Base-by-base conservation (phyloP, 2,329 filamentous ascomycete genomes). In the Colletotrichum melonis region DNA sequence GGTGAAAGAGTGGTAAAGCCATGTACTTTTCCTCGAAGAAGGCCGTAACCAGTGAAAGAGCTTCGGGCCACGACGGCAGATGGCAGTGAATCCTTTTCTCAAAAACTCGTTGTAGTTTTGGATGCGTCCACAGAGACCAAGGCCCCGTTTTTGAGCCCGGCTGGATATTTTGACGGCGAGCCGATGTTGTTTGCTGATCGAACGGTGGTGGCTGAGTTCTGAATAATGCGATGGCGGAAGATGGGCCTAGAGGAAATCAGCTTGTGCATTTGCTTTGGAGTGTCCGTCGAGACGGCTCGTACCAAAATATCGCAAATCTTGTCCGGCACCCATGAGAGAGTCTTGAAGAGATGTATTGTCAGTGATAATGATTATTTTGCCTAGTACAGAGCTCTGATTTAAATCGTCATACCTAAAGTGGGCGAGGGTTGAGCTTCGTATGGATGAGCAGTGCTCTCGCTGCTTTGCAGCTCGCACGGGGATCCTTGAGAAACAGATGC, bases 121-220 rank as follows among this genome's bases (percentile, higher is more conserved):
- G 56, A 7, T 71, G 68, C 2, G 38, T 65, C 68, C 68, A 71
- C 0, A 59, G 46, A 42, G 68, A 71, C 65, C 46, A 71, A 9
- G 62, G 56, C 4, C 30, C 68, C 2, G 42, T 46, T 7, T 32
- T 24, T 2, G 42, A 60, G 46, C 42, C 28, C 2, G 65, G 0
- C 56, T 52, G 30, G 1, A 8, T 56, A 12, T 5, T 3, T 19
- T 0, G 8, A 5, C 35, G 46, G 2, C 55, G 28, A 0, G 26
- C 16, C 19, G 42, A 46, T 6, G 28, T 2, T 57, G 55, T 19
- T 30, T 19, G 26, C 5, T n/a, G 4, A 1, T 6, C 55, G 7
- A 19, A 19, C 6, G 26, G 26, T 7, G 55, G 16, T 0, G 55
- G 16, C 2, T 12, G 26, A 9, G 55, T 30, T 4, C 26, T 8